Base-by-base conservation (phyloP, 345 rosid genomes). In the Citrus sp. region DNA sequence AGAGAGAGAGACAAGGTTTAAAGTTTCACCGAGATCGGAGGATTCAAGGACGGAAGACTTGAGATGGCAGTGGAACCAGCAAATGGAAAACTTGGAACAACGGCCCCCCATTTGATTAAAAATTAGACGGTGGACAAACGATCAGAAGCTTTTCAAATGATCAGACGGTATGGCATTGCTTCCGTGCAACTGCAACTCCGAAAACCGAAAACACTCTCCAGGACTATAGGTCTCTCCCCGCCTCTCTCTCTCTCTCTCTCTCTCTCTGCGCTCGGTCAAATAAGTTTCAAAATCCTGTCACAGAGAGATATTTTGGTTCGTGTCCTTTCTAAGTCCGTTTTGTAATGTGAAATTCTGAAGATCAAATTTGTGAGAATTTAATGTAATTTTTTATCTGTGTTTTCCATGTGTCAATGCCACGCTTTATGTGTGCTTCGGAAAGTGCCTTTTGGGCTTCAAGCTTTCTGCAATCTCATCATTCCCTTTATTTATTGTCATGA, bases 11-110 rank as follows among this genome's bases (percentile, higher is more conserved):
- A 51, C 30, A n/a, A 46, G 0, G 51, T 46, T 12, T 0, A 46
- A 3, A 46, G 67, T 64, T 27, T 32, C 37, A 95, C 98, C 99
- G 68, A 88, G 91, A 86, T 95, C 99, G 73, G 96, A 88, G 77
- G 92, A 85, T 71, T 89, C 89, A 42, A 84, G 85, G 75, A 82
- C 90, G 78, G 88, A 80, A 22, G 90, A 68, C 80, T 90, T 89
- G 77, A 90, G 92, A 72, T 84, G 82, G 51, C 89, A 87, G n/a
- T 85, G 92, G 84, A 89, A 92, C 92, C 92, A 90, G 79, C 96
- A 92, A 61, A 88, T 79, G 5, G 96, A 90, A 74, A 90, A 80
- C 56, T 88, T 92, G 83, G 92, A 92, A 85, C 94, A 92, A 14
- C 91, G 85, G 81, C 80, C 90, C 72, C 94, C 96, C 96, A 92